Percentiles rank a stretch among this genome's conserved stretches.
Evolutionary conservation across 1,284 basidiomycete genomes (phyloP).

Genomic region (Phylloboletellus chloephorus): DNA sequence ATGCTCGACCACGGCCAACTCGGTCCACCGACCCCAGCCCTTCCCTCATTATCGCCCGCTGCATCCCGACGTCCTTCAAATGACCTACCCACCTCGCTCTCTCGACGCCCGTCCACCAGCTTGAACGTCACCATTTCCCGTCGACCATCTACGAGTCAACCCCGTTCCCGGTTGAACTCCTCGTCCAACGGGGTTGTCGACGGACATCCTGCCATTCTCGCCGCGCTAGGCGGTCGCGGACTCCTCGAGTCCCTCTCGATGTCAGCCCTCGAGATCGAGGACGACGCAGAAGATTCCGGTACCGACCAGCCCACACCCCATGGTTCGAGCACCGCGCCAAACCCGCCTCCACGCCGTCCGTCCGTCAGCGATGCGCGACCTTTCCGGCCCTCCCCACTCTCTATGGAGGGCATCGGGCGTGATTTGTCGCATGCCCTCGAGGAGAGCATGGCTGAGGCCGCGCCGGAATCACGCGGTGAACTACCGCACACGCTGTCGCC

Average conservation of each 20-base stretch:
- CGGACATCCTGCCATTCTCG: constrained; percentile 21
- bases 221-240: constrained; percentile 30
- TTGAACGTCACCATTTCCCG: constrained; percentile 31
- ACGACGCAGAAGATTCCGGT: constrained; percentile 23
- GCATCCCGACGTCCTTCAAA: constrained; percentile 47
- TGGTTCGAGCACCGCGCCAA: background rate
- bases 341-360: constrained; percentile 11
- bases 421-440: constrained; percentile 32
- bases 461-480: background rate
- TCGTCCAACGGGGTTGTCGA: constrained; percentile 17
- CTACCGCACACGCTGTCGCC: constrained; percentile 2
- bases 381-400: constrained; percentile 17
- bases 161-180: constrained; percentile 23
- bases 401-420: constrained; percentile 32
- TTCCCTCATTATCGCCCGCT: constrained; percentile 41
- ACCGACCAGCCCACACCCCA: constrained; percentile 2
- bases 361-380: constrained; percentile 14
- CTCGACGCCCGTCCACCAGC: constrained; percentile 25
- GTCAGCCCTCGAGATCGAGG: constrained; percentile 39
- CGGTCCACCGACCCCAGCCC: constrained; percentile 56
- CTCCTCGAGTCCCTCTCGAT: constrained; percentile 39
- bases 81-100: constrained; percentile 20
- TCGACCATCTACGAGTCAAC: constrained; percentile 21
- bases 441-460: constrained; percentile 13
- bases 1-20: constrained; percentile 87